These are phyloP conservation scores for Eucalyptus lansdowneana DNA, from an alignment of 345 rosid species.

Conservation along the genomic window DNA sequence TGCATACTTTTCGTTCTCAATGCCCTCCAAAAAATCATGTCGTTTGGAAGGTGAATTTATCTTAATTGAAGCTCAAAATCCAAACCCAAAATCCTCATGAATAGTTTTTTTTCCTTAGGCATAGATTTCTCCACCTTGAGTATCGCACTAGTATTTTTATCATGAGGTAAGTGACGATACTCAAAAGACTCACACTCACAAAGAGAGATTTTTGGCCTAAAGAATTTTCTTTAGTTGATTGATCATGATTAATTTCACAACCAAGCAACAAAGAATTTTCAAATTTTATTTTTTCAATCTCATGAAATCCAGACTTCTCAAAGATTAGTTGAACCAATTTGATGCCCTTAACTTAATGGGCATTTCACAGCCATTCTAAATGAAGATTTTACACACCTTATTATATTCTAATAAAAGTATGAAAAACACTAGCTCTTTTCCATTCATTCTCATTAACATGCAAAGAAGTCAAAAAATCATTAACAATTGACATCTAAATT, in stretches of 20 bases:
- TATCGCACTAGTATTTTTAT: not conserved
- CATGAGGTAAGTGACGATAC: not conserved
- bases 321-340: not conserved
- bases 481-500: not conserved
- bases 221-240: not conserved
- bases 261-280: not conserved
- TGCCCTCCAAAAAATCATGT: not conserved
- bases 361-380: not conserved
- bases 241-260: not conserved
- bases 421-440: not conserved
- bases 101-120: not conserved
- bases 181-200: not conserved
- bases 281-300: too few relatives aligned
- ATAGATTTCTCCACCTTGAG: not conserved
- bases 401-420: not conserved
- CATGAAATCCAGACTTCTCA: not conserved
- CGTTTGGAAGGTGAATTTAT: not conserved
- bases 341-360: not conserved
- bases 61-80: not conserved
- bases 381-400: not conserved
- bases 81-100: not conserved
- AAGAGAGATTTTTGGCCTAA: not conserved
- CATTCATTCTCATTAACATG: not conserved
- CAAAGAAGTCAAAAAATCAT: not conserved
- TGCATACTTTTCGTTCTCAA: not conserved